Base-by-base conservation (phyloP, 306 rosid genomes). In the Dalbergia oliveri region DNA sequence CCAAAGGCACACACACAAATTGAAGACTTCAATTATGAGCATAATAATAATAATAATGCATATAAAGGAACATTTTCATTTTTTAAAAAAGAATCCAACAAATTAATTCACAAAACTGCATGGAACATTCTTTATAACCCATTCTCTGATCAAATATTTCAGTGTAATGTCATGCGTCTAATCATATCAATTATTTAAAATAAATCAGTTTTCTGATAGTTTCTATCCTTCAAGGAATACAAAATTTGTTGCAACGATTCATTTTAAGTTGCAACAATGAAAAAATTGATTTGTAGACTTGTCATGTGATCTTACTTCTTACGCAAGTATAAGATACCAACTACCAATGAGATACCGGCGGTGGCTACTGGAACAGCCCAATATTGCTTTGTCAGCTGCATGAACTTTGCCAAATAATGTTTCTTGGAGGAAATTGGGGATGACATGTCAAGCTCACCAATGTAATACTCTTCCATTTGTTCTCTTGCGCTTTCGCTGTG, bases 401-500 rank as follows among this genome's bases (percentile, higher is more conserved):
- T 19, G 54, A 88, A 56, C 84, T 77, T 89, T 65, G 85, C 82
- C 5, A 82, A 78, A 80, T 60, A 82, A 39, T 49, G 58, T 67
- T 83, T 77, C 54, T 80, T 62, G 56, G 90, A 76, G 65, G 84
- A 79, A 67, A 79, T 67, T 11, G 83, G 37, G 57, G 81, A 35
- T 34, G n/a, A n/a, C n/a, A 86, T 61, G 85, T 91, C 97, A 35
- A 94, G 85, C 84, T 86, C 92, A 26, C 99, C 97, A 11, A 93
- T 83, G 74, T 49, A 93, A 81, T 84, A 91, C 56, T 81, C 59
- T 82, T 86, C 84, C 97, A 94, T 81, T 50, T 86, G 90, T 71
- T 91, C 95, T 85, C 79, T 93, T 14, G 99, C 93, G 4, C 21
- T 65, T 76, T 88, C 72, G 86, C 97, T 91, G 80, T 94, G 99